Percentiles rank a stretch among this genome's conserved stretches.
Conservation (phyloP, 2,329 filamentous ascomycete species). For the Talaromyces sp. region DNA sequence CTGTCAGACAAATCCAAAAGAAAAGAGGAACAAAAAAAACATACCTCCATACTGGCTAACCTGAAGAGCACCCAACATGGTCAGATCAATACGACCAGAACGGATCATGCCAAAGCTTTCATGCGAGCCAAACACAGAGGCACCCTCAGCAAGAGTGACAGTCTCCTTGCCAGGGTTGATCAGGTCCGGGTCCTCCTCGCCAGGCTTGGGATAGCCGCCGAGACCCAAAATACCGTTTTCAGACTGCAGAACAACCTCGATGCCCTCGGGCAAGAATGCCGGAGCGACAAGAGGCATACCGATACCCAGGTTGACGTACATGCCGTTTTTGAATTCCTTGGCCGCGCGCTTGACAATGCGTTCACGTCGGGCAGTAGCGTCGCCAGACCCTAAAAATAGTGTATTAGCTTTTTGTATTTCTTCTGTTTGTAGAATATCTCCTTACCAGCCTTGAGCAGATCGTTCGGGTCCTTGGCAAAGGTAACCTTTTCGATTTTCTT, state of each 20-base stretch:
- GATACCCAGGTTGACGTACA: slow-evolving; percentile 64
- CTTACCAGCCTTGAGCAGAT: slow-evolving; percentile 44
- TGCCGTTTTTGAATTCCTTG: slow-evolving; percentile 61
- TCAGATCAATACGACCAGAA: slow-evolving; percentile 76
- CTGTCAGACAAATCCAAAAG: neutral
- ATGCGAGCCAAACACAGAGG: slow-evolving; percentile 70
- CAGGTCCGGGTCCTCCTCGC: slow-evolving; percentile 68
- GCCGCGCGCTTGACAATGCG: slow-evolving; percentile 71
- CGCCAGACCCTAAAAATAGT: slow-evolving; percentile 38
- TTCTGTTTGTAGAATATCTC: neutral
- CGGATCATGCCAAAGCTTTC: slow-evolving; percentile 88
- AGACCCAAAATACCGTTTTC: slow-evolving; percentile 85
- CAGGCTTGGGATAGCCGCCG: slow-evolving; percentile 67
- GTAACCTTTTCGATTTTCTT: slow-evolving; percentile 78
- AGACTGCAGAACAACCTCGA: slow-evolving; percentile 75
- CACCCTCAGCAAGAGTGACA: slow-evolving; percentile 70
- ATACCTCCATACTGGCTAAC: slow-evolving; percentile 63
- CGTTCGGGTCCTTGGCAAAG: slow-evolving; percentile 61
- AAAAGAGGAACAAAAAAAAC: neutral
- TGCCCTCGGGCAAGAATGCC: slow-evolving; percentile 62
- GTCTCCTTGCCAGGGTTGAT: slow-evolving; percentile 89
- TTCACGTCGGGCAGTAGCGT: slow-evolving; percentile 68
- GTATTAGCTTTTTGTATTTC: neutral
- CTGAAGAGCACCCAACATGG: slow-evolving; percentile 77
- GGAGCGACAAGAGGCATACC: slow-evolving; percentile 79